A percentile compares a stretch with the other conserved stretches of the same genome.
These are phyloP conservation scores for button mushroom (Agaricus bisporus) DNA, from an alignment of 768 basidiomycete species.

Conservation along the genomic window DNA sequence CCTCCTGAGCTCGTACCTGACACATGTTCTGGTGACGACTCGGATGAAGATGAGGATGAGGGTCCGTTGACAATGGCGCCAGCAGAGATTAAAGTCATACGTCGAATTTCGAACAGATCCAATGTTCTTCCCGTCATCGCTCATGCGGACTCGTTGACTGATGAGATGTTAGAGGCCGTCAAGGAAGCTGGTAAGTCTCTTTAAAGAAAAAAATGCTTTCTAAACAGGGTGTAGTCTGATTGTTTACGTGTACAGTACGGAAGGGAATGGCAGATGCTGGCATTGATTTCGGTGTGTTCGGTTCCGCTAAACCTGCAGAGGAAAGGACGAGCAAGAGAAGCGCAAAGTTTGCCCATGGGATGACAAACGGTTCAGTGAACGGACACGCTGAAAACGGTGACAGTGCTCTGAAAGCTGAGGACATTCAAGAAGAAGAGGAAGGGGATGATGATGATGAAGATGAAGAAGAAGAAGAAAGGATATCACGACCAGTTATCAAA, in stretches of 20 bases:
- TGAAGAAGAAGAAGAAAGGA: constrained; percentile 48
- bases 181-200: constrained; percentile 50
- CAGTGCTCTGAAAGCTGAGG: constrained; percentile 19
- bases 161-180: constrained; percentile 62
- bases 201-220: not conserved
- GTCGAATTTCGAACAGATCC: constrained; percentile 62
- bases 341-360: constrained; percentile 27
- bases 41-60: constrained; percentile 36
- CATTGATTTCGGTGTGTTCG: constrained; percentile 76
- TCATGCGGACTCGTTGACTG: constrained; percentile 77
- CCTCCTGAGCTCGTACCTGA: constrained; percentile 53
- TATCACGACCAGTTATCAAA: constrained; percentile 73
- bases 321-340: constrained; percentile 26
- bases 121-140: constrained; percentile 83
- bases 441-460: constrained; percentile 41
- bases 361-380: constrained; percentile 18
- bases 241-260: constrained; percentile 35
- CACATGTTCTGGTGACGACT: constrained; percentile 42
- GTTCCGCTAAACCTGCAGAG: constrained; percentile 25
- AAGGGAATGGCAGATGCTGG: constrained; percentile 58
- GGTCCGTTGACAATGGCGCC: constrained; percentile 63
- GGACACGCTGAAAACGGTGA: constrained; percentile 19
- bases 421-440: constrained; percentile 25
- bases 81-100: constrained; percentile 73
- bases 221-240: not conserved